A percentile compares a stretch with the other conserved stretches of the same genome.
These are phyloP conservation scores for Colletotrichum sp. DNA, from an alignment of 2,329 filamentous ascomycete genomes.

Conservation along the genomic window DNA sequence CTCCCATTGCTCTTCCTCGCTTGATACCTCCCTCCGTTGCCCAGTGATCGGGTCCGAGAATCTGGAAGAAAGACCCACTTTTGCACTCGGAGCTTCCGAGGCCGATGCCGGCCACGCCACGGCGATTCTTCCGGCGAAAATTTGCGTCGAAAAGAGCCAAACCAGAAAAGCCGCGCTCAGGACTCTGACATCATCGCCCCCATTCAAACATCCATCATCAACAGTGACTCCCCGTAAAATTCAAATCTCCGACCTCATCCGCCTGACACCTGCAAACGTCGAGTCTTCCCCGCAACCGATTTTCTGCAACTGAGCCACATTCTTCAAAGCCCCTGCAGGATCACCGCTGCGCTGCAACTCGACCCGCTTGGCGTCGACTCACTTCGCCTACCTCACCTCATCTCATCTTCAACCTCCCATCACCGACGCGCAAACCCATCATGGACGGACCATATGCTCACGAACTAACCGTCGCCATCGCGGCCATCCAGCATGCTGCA, in stretches of 20 bases:
- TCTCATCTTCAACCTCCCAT: neutral
- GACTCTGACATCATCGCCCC: slow-evolving; percentile 15
- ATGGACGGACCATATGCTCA: slow-evolving; percentile 48
- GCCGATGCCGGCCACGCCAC: slow-evolving; percentile 14
- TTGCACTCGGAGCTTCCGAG: slow-evolving; percentile 4
- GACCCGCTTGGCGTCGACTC: neutral
- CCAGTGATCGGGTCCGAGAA: neutral
- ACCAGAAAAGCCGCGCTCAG: neutral
- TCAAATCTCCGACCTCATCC: neutral
- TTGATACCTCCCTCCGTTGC: neutral
- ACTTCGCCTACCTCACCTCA: neutral
- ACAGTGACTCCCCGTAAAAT: neutral
- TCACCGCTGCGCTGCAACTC: neutral
- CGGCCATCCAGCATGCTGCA: slow-evolving; percentile 49
- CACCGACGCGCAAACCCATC: neutral
- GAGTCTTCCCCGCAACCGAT: neutral
- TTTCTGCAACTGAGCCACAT: neutral
- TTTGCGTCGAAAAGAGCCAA: neutral
- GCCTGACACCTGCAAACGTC: neutral
- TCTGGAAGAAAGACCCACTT: neutral
- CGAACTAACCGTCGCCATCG: slow-evolving; percentile 49
- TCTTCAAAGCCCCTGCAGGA: neutral
- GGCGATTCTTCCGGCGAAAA: slow-evolving; percentile 14
- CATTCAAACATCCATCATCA: neutral
- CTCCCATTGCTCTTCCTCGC: neutral